Conservation (phyloP, 768 basidiomycete genomes). For the Psilocybe cyanescens region DNA sequence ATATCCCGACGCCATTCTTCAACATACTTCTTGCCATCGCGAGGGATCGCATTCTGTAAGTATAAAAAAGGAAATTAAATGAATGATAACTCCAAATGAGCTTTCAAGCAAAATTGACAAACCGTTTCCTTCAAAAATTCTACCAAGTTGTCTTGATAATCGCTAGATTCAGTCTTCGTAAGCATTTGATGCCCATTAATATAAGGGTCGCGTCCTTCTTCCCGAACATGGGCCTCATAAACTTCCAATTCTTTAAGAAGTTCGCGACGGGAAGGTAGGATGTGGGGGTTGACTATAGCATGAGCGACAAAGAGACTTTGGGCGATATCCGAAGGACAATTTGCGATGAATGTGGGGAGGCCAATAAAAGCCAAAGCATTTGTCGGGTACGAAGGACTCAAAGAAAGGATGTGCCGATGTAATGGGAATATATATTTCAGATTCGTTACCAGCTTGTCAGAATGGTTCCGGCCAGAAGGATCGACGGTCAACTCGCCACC, state of each 20-base stretch:
- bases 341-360: constrained; percentile 49
- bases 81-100: not conserved
- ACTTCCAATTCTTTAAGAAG: constrained; percentile 43
- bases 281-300: constrained; percentile 42
- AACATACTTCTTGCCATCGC: constrained; percentile 48
- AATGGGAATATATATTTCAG: constrained; percentile 58
- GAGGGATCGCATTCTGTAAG: constrained; percentile 38
- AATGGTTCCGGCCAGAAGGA: constrained; percentile 29
- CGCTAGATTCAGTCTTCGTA: constrained; percentile 29
- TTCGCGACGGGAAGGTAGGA: constrained; percentile 43
- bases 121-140: constrained; percentile 36
- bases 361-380: constrained; percentile 61
- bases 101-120: not conserved
- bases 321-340: constrained; percentile 52
- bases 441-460: constrained; percentile 47
- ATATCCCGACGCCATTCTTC: constrained; percentile 51
- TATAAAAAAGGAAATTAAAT: constrained; percentile 6
- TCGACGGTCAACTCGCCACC: constrained; percentile 33
- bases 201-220: constrained; percentile 52
- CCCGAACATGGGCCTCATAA: constrained; percentile 43
- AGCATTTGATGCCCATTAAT: constrained; percentile 50
- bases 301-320: constrained; percentile 53
- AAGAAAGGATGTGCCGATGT: constrained; percentile 54
- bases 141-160: constrained; percentile 46
- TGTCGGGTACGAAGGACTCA: constrained; percentile 48